Percentiles rank a stretch among this genome's conserved stretches.
Evolutionary conservation across 2,329 filamentous ascomycete genomes (phyloP).

Genomic region (Endothia cerciana): DNA sequence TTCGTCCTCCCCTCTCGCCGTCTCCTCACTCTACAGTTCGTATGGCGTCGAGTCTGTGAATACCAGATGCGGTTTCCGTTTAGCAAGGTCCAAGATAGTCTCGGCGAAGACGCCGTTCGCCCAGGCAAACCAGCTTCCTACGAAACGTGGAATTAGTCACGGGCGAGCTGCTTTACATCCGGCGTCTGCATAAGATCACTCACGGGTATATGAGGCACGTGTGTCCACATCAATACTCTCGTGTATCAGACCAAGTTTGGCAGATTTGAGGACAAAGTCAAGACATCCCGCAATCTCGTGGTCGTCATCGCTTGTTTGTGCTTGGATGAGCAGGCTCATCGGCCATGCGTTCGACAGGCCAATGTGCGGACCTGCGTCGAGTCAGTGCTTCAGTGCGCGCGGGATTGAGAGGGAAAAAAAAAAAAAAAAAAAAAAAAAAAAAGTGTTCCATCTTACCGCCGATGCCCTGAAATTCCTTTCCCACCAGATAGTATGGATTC

Average conservation of each 20-base stretch:
- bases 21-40: slow-evolving; percentile 28
- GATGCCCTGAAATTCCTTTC: slow-evolving; percentile 80
- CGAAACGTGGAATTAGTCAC: slow-evolving; percentile 27
- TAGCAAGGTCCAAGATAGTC: slow-evolving; percentile 87
- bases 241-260: slow-evolving; percentile 80
- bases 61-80: slow-evolving; percentile 84
- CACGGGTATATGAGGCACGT: slow-evolving; percentile 70
- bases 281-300: slow-evolving; percentile 78
- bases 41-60: slow-evolving; percentile 45
- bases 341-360: slow-evolving; percentile 94
- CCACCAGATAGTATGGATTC: slow-evolving; percentile 88
- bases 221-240: slow-evolving; percentile 87
- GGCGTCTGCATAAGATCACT: slow-evolving; percentile 36
- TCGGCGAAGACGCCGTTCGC: slow-evolving; percentile 95
- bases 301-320: slow-evolving; percentile 84
- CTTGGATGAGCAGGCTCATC: slow-evolving; percentile 91
- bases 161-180: neutral
- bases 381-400: slow-evolving; percentile 20
- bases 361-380: slow-evolving; percentile 62
- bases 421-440: no score
- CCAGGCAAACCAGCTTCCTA: slow-evolving; percentile 74
- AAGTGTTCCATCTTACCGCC: slow-evolving; percentile 63
- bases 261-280: slow-evolving; percentile 73
- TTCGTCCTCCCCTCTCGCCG: no score
- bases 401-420: no score